These are phyloP conservation scores for Hypoxylon subgilvum DNA, from an alignment of 495 filamentous ascomycete species.

Conservation along the genomic window DNA sequence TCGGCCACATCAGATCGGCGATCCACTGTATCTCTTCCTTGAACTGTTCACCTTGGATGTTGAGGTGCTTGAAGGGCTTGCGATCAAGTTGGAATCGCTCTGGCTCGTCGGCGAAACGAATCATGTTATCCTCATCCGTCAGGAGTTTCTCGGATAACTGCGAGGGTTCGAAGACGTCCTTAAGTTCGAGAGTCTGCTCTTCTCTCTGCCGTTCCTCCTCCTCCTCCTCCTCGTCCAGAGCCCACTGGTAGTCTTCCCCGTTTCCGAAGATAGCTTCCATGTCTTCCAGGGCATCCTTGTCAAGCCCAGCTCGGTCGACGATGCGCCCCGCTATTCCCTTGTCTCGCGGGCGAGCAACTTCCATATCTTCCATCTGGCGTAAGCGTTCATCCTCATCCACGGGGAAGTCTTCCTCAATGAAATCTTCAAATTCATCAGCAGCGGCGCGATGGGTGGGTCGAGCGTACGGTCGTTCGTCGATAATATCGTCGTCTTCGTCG, in stretches of 20 bases:
- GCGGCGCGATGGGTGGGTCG: slow-evolving; percentile 58
- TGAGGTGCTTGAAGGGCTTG: slow-evolving; percentile 79
- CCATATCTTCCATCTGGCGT: slow-evolving; percentile 80
- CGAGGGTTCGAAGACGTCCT: slow-evolving; percentile 97
- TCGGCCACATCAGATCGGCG: slow-evolving; percentile 81
- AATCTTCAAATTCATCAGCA: slow-evolving; percentile 90
- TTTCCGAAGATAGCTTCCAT: slow-evolving; percentile 95
- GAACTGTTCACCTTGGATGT: slow-evolving; percentile 78
- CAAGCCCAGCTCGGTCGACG: slow-evolving; percentile 73
- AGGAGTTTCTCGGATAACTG: slow-evolving; percentile 91
- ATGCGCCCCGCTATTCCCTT: slow-evolving; percentile 68
- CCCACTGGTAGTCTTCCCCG: slow-evolving; percentile 93
- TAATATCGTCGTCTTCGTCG: slow-evolving; percentile 84
- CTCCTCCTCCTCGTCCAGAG: slow-evolving; percentile 82
- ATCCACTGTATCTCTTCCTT: slow-evolving; percentile 92
- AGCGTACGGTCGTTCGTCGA: slow-evolving; percentile 63
- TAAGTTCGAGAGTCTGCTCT: slow-evolving; percentile 76
- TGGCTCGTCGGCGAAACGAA: slow-evolving; percentile 83
- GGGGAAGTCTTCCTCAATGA: slow-evolving; percentile 94
- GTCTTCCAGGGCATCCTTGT: slow-evolving; percentile 89
- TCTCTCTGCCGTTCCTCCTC: slow-evolving; percentile 73
- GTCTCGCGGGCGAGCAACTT: slow-evolving; percentile 76
- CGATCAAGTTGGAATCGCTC: slow-evolving; percentile 93
- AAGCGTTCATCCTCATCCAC: slow-evolving; percentile 82
- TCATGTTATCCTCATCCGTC: slow-evolving; percentile 91